Evolutionary conservation across 2,329 filamentous ascomycete genomes (phyloP).

Genomic region (Xylariaceae sp.): DNA sequence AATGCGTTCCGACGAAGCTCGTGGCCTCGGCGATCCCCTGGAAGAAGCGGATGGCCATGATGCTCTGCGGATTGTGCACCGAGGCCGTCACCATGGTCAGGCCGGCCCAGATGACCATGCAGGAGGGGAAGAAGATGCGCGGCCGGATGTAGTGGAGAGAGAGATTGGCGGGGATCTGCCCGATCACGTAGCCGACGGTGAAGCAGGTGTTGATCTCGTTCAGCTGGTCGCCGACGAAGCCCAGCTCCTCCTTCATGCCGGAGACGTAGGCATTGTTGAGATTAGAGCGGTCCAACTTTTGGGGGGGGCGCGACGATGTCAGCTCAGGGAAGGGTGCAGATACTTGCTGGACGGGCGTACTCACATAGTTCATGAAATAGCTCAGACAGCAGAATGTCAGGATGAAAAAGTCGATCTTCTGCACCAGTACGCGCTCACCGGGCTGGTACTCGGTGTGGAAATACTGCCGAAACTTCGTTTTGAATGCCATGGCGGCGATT

Average conservation of each 20-base stretch:
- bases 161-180: constrained; percentile 58
- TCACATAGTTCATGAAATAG: constrained; percentile 51
- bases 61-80: constrained; percentile 44
- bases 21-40: constrained; percentile 51
- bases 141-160: constrained; percentile 60
- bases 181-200: constrained; percentile 42
- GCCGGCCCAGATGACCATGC: constrained; percentile 60
- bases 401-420: constrained; percentile 62
- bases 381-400: constrained; percentile 59
- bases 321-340: not conserved
- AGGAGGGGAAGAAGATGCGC: constrained; percentile 58
- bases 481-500: constrained; percentile 14
- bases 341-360: constrained; percentile 11
- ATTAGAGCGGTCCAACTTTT: constrained; percentile 46
- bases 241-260: constrained; percentile 48
- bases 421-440: constrained; percentile 41
- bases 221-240: constrained; percentile 43
- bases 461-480: constrained; percentile 21
- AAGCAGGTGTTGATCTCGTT: constrained; percentile 51
- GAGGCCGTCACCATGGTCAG: constrained; percentile 60
- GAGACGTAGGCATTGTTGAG: constrained; percentile 52
- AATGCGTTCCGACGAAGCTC: constrained; percentile 55
- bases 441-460: constrained; percentile 27
- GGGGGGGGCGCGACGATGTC: not conserved
- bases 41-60: constrained; percentile 58